phyloP scores from a whole-genome alignment of 371 early-diverging fungal genomes.

The Rhizopus microsporus region DNA sequence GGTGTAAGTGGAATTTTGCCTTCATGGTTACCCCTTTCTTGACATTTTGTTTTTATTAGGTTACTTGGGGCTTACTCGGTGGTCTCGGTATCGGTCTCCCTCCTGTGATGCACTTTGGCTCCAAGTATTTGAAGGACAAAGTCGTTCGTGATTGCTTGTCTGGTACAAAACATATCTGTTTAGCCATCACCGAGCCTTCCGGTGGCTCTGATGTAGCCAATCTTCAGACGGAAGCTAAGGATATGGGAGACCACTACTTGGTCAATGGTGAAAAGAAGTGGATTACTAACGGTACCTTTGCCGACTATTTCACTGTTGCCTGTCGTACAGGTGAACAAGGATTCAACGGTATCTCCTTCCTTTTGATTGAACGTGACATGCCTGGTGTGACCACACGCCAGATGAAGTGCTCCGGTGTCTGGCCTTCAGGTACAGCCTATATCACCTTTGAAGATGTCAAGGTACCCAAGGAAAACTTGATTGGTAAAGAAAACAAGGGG shows the following conservation, averaged over 20 bases:
- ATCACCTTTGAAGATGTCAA: slow-evolving; percentile 80
- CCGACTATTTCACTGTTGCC: slow-evolving; percentile 67
- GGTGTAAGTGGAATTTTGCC: slow-evolving; percentile 51
- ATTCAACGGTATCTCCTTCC: slow-evolving; percentile 74
- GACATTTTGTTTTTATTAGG: slow-evolving; percentile 12
- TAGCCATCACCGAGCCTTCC: slow-evolving; percentile 68
- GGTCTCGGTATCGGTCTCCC: slow-evolving; percentile 76
- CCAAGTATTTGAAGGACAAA: slow-evolving; percentile 58
- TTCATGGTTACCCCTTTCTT: not conserved
- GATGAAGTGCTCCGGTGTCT: slow-evolving; percentile 79
- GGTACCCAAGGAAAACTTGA: slow-evolving; percentile 77
- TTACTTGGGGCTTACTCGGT: slow-evolving; percentile 45
- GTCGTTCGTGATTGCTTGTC: slow-evolving; percentile 57
- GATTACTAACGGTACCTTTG: slow-evolving; percentile 83
- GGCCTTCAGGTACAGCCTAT: slow-evolving; percentile 79
- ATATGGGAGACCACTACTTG: slow-evolving; percentile 58
- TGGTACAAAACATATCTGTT: slow-evolving; percentile 68
- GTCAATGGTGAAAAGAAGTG: slow-evolving; percentile 83
- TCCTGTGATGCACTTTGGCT: slow-evolving; percentile 66
- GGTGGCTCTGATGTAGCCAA: slow-evolving; percentile 86
- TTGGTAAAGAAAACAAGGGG: slow-evolving; percentile 84
- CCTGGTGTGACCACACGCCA: slow-evolving; percentile 79
- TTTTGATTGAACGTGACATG: slow-evolving; percentile 74
- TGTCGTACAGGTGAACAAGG: slow-evolving; percentile 77
- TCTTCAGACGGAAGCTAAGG: slow-evolving; percentile 73